Evolutionary conservation across 108 stramenopile species (phyloP), one percentile per base, ranked within the genome.

Genomic region (Chaetoceros muelleri): DNA sequence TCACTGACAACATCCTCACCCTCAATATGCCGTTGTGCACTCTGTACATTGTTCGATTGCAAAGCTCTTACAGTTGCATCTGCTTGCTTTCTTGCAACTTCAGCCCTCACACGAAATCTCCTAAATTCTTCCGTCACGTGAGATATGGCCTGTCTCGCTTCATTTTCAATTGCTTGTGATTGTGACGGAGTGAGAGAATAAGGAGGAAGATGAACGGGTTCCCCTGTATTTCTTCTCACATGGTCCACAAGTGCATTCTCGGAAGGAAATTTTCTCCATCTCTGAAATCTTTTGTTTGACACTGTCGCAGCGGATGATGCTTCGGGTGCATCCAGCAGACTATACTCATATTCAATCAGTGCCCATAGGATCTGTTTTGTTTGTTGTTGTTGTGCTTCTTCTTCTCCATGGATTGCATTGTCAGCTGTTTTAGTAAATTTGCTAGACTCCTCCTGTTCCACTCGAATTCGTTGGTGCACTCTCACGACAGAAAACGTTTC

Each of bases 211-310:
- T 70, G 65, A 24, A 93, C 29, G 24, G 87, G 87, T 74, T 93
- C 91, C 20, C 91, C 91, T 18, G 86, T 86, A 60, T 92, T 85
- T 16, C 84, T 62, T 21, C 86, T 78, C 51, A 92, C 84, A 49
- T 80, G 83, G 57, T 92, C 86, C n/a, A 56, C 57, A 40, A 92
- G 53, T 17, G 71, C 82, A 16, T 75, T 51, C 69, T 88, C 90
- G 30, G 76, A 69, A 23, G 68, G 66, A 57, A 92, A 92, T 19
- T 64, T 61, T 50, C 79, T 76, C 90, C 90, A 92, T 70, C 82
- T 57, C 51, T 76, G 71, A 50, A 53, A 70, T 40, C 75, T 69
- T 24, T 53, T 73, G 53, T 22, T 65, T 64, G 54, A 62, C 55
- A 2, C 30, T 30, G 25, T 46, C 67, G 29, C 52, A 55, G 58